These are phyloP conservation scores for Sporothrix humicola DNA, from an alignment of 2,329 filamentous ascomycete species.

Conservation along the genomic window DNA sequence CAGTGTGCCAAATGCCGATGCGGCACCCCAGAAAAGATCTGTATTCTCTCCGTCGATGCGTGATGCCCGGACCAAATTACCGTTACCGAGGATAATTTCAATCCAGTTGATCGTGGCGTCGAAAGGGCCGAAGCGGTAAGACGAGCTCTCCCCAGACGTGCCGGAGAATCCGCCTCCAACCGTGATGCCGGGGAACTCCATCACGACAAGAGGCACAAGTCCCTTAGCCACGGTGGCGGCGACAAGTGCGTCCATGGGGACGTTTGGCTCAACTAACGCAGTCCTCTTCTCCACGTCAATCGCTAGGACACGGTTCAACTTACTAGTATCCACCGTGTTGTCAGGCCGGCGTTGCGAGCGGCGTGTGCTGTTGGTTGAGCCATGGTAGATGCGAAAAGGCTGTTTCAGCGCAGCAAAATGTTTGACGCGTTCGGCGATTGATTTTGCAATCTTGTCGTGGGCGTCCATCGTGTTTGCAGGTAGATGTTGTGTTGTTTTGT, in stretches of 20 bases:
- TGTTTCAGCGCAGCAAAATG: slow-evolving; percentile 52
- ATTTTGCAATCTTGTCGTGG: slow-evolving; percentile 51
- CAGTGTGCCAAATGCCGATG: slow-evolving; percentile 64
- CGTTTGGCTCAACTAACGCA: slow-evolving; percentile 70
- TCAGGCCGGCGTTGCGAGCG: slow-evolving; percentile 55
- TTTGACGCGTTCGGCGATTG: slow-evolving; percentile 51
- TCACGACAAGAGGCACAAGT: slow-evolving; percentile 68
- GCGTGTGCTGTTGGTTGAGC: slow-evolving; percentile 77
- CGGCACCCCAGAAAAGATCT: slow-evolving; percentile 65
- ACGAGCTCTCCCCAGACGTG: slow-evolving; percentile 70
- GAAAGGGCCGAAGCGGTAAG: slow-evolving; percentile 70
- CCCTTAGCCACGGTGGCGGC: slow-evolving; percentile 60
- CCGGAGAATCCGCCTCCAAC: slow-evolving; percentile 70
- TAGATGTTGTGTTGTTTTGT: neutral
- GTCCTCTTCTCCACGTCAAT: slow-evolving; percentile 61
- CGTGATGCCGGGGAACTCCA: slow-evolving; percentile 75
- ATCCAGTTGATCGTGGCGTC: slow-evolving; percentile 66
- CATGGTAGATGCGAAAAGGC: slow-evolving; percentile 77
- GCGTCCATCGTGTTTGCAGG: slow-evolving; percentile 47
- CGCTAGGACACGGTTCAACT: slow-evolving; percentile 65
- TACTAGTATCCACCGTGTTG: slow-evolving; percentile 70
- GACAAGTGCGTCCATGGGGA: slow-evolving; percentile 69
- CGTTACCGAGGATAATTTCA: slow-evolving; percentile 67
- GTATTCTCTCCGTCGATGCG: slow-evolving; percentile 47
- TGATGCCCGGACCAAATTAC: slow-evolving; percentile 58